These are phyloP conservation scores for Starmerella bombi DNA, from an alignment of 805 yeast genomes.

Conservation along the genomic window DNA sequence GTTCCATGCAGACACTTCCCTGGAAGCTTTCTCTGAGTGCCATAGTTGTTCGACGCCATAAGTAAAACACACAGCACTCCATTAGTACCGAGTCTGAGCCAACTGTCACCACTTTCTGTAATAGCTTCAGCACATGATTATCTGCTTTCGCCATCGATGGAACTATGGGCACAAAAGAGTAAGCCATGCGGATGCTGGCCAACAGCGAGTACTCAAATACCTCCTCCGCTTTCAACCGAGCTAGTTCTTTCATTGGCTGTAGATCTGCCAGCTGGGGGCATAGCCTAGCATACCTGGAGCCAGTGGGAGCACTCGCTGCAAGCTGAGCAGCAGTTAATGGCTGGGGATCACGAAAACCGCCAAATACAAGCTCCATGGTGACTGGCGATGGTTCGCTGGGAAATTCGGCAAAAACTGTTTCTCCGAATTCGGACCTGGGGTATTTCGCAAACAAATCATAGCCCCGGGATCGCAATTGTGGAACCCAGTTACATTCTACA, in stretches of 20 bases:
- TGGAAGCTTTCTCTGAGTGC: conserved; percentile 5
- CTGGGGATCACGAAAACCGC: conserved; percentile 10
- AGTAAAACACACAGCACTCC: conserved; percentile 5
- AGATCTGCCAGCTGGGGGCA: not conserved
- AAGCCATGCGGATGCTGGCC: conserved; percentile 4
- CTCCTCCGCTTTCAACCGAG: not conserved
- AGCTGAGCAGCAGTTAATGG: conserved; percentile 7
- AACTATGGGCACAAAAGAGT: not conserved
- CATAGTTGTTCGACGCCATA: conserved; percentile 12
- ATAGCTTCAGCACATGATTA: conserved; percentile 4
- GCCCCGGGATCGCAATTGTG: conserved; percentile 6
- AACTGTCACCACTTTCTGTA: not conserved
- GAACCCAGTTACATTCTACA: conserved; percentile 7
- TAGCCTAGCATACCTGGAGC: conserved; percentile 1
- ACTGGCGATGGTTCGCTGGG: conserved; percentile 2
- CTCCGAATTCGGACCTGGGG: conserved; percentile 2
- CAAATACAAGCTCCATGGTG: conserved; percentile 14
- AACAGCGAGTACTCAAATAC: conserved; percentile 1
- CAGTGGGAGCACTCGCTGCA: not conserved
- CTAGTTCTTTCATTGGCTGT: not conserved
- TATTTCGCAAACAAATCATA: conserved; percentile 10
- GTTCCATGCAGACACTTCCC: conserved; percentile 8
- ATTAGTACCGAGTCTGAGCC: not conserved
- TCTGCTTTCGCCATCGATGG: not conserved
- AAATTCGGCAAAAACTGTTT: conserved; percentile 2